These are phyloP conservation scores for Hirsutella rhossiliensis DNA, from an alignment of 2,329 filamentous ascomycete genomes.

Conservation along the genomic window DNA sequence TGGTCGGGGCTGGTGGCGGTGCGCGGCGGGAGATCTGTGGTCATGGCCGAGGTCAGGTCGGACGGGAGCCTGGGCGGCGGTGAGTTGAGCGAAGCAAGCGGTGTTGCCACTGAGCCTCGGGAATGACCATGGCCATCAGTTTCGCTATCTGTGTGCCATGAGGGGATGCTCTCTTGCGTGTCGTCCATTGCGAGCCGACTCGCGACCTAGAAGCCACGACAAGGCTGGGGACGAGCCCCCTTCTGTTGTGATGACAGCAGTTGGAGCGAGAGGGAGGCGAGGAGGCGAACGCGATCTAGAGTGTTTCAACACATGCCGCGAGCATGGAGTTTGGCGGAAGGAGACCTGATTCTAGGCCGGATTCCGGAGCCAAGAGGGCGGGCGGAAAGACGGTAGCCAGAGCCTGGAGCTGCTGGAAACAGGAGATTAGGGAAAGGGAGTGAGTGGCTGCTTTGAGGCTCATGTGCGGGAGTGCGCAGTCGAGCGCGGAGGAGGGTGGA, in stretches of 20 bases:
- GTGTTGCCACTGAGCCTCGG: not conserved
- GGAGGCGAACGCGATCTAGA: not conserved
- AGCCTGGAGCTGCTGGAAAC: too few species aligned
- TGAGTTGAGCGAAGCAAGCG: not conserved
- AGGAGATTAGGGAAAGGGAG: too few species aligned
- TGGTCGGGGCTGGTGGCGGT: conserved; percentile 7
- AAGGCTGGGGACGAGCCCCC: not conserved
- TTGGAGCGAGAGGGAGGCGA: not conserved
- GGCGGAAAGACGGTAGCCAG: too few species aligned
- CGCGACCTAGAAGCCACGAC: conserved; percentile 2
- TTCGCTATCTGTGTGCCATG: not conserved
- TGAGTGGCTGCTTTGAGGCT: too few species aligned
- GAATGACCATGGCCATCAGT: not conserved
- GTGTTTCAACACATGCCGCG: conserved; percentile 1
- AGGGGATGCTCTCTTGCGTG: not conserved
- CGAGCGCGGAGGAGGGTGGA: too few species aligned
- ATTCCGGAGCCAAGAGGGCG: not conserved
- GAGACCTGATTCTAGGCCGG: not conserved
- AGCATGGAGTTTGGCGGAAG: not conserved
- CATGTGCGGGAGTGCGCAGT: too few species aligned
- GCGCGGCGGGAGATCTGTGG: not conserved
- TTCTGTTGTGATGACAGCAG: not conserved
- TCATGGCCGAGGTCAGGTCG: not conserved
- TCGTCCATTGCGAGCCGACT: not conserved
- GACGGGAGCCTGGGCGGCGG: not conserved